Evolutionary conservation across 2,329 filamentous ascomycete species (phyloP), one percentile per base, ranked within the genome.

Genomic region (Cytospora piceae): DNA sequence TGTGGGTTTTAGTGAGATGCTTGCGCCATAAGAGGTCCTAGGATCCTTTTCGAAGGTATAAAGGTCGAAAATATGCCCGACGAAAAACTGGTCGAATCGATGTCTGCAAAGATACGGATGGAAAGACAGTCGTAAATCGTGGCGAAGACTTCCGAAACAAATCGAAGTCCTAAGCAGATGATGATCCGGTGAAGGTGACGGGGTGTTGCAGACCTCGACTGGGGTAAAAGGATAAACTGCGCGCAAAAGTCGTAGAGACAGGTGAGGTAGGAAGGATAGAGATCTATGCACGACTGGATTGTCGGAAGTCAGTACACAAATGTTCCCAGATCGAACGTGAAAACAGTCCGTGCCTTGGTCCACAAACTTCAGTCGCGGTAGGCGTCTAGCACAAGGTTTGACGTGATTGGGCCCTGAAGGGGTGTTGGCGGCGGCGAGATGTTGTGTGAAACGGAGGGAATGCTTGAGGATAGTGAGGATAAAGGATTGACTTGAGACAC

Each of bases 1-100:
- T 63, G 63, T 49, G 58, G 70, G 70, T 74, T 49, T 73, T 79
- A 79, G 58, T 75, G 72, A 67, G 71, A 74, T 70, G 67, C 68
- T 68, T 70, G 66, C 78, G 78, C 78, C 78, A 80, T 80, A 73
- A 68, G 70, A 64, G 61, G 66, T 69, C 61, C 67, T 54, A 66
- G 55, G 46, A n/a, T 65, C 42, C 46, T 22, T 61, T 65, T 58
- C 55, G 59, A 22, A 24, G 42, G n/a, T n/a, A 46, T 15, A 34
- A 57, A 39, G 37, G 49, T 37, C 2, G 58, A 53, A 22, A 54
- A 46, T 9, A 24, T 14, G 31, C 42, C 15, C 15, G 24, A 31
- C 22, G 29, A 15, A 51, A 3, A 56, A 56, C 27, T 53, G 51
- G 57, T 56, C 42, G 62, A 65, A 37, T 53, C 52, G 57, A 57